Base-by-base conservation (phyloP, 2,329 filamentous ascomycete genomes). In the Sphaceloma murrayae region DNA sequence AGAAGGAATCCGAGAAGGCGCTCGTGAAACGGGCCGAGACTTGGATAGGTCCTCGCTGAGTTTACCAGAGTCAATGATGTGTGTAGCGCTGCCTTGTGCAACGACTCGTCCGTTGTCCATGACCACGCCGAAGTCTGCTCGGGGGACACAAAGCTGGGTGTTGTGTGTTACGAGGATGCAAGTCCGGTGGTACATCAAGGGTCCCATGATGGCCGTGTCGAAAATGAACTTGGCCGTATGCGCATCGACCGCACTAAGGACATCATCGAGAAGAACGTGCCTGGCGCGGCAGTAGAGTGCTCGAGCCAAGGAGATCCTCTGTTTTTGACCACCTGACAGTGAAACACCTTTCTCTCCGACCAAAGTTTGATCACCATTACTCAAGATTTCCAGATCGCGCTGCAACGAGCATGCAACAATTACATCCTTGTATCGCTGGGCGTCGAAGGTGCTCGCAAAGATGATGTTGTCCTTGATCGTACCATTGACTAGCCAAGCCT, bases 181-280 rank as follows among this genome's bases (percentile, higher is more conserved):
- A 19, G 91, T 96, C 31, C 91, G 79, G 57, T 80, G 73, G 47
- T 74, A 68, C 91, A 98, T 96, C 42, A 98, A 66, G 4, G 85
- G 84, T 2, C 91, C 91, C 54, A 80, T 80, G 51, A 98, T 80
- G 48, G 88, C 94, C 62, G 94, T 83, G 59, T 82, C 83, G 65
- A 96, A 96, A 53, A 98, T 96, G 81, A 93, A 95, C 62, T 95
- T 93, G 2, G 88, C 88, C 0, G 91, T 96, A 56, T 98, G 91
- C 3, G 91, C 93, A 62, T 98, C 91, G 24, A 98, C 91, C 19
- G 91, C 91, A 58, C 88, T 95, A 32, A 98, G 73, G 51, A 93
- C 94, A 62, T 98, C 91, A 57, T 98, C 91, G 39, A 98, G 73
- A 8, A 98, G 74, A 11, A 98, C 67, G 61, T 96, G 89, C 43